phyloP scores from a whole-genome alignment of 345 rosid species.

The Eucalyptus caleyi region DNA sequence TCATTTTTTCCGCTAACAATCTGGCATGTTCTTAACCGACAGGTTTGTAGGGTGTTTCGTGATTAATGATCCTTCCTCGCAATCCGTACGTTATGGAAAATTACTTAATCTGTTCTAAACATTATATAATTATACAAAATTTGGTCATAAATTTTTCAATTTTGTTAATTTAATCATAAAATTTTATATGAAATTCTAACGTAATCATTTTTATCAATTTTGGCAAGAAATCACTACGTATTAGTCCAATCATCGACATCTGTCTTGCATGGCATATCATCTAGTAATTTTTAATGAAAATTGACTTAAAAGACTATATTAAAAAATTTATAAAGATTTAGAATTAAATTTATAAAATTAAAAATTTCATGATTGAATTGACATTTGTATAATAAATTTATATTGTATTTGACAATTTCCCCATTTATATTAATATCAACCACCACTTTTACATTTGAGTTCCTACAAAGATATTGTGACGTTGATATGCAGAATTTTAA shows the following conservation, averaged over 20 bases:
- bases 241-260: fast-evolving
- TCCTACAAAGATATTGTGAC: background rate
- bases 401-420: background rate
- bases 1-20: background rate
- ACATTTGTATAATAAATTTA: too few relatives aligned
- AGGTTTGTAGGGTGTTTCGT: background rate
- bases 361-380: too few relatives aligned
- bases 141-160: fast-evolving
- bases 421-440: background rate
- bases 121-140: too few relatives aligned
- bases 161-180: too few relatives aligned
- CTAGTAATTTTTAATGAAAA: too few relatives aligned
- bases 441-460: background rate
- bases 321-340: too few relatives aligned
- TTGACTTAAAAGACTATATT: too few relatives aligned
- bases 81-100: background rate
- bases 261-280: background rate
- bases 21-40: background rate
- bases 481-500: background rate
- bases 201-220: background rate
- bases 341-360: too few relatives aligned
- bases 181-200: too few relatives aligned
- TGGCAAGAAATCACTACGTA: fast-evolving
- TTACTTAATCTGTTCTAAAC: background rate
- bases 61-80: background rate